Base-by-base conservation (phyloP, 768 basidiomycete genomes). In the Mycena amicta region DNA sequence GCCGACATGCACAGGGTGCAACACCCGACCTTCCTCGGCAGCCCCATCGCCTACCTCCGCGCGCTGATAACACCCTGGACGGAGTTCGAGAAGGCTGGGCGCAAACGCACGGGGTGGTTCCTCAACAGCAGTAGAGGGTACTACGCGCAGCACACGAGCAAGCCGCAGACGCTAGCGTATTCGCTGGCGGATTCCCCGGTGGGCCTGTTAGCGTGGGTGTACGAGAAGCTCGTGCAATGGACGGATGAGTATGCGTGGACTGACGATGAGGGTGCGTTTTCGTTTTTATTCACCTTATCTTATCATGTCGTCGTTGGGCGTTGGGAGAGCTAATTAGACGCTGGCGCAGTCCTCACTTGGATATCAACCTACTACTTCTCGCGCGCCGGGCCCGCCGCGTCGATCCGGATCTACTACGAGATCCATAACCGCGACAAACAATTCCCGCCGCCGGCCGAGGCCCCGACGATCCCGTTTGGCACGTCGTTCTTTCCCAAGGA, bases 281-380 rank as follows among this genome's bases (percentile, higher is more conserved):
- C n/a, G 25, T 28, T 23, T n/a, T 13, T 37, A 8, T 37, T 8
- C 33, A 37, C 18, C 33, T 37, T 37, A n/a, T n/a, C n/a, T n/a
- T n/a, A n/a, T n/a, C n/a, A n/a, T n/a, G n/a, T n/a, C n/a, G n/a
- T n/a, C n/a, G n/a, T n/a, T n/a, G n/a, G n/a, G n/a, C n/a, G n/a
- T n/a, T n/a, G n/a, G n/a, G n/a, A n/a, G n/a, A n/a, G n/a, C n/a
- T n/a, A n/a, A n/a, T n/a, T n/a, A n/a, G n/a, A n/a, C n/a, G n/a
- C n/a, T n/a, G n/a, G n/a, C n/a, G n/a, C n/a, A 85, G 84, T 85
- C 4, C 61, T 86, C 20, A 84, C 81, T 0, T 86, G 84, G 84
- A 68, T 85, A 22, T 84, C 83, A 2, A 73, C 84, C 12, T 85
- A 81, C 64, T 81, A 77, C 75, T 84, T 85, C 71, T 86, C 85